These are phyloP conservation scores for Aspergillus tamarii DNA, from an alignment of 2,329 filamentous ascomycete genomes.

Conservation along the genomic window DNA sequence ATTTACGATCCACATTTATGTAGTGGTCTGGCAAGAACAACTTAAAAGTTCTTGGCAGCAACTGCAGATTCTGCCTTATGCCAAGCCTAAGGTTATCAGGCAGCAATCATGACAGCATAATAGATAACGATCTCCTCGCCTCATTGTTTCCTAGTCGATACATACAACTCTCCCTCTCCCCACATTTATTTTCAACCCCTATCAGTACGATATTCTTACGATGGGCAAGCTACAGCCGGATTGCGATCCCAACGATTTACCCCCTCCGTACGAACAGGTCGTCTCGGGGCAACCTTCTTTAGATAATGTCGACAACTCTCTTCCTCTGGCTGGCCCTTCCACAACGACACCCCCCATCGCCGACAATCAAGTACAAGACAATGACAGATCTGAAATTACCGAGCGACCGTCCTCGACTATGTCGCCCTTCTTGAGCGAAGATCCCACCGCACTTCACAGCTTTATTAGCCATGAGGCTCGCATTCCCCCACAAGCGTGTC, in stretches of 20 bases:
- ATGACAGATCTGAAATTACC: neutral
- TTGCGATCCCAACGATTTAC: neutral
- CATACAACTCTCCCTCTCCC: neutral
- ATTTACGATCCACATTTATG: no score
- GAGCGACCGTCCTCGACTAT: slow-evolving; percentile 10
- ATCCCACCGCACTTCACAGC: slow-evolving; percentile 39
- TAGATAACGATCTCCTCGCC: neutral
- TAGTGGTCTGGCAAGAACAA: no score
- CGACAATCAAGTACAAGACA: neutral
- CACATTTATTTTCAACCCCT: neutral
- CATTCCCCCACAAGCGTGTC: slow-evolving; percentile 57
- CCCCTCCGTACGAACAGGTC: neutral
- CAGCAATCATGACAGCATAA: neutral
- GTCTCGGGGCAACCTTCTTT: neutral
- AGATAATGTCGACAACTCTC: neutral
- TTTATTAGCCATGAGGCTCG: slow-evolving; percentile 42
- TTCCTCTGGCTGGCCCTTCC: neutral
- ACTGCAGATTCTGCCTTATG: neutral
- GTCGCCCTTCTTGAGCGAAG: slow-evolving; percentile 14
- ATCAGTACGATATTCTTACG: neutral
- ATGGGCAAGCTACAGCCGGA: neutral
- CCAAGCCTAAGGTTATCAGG: neutral
- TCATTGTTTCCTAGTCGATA: neutral
- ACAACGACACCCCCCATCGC: neutral
- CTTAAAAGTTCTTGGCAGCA: no score